Percentiles rank a stretch among this genome's conserved stretches.
phyloP scores from a whole-genome alignment of 176 grass and related monocot species.

The Calamus simplicifolius region DNA sequence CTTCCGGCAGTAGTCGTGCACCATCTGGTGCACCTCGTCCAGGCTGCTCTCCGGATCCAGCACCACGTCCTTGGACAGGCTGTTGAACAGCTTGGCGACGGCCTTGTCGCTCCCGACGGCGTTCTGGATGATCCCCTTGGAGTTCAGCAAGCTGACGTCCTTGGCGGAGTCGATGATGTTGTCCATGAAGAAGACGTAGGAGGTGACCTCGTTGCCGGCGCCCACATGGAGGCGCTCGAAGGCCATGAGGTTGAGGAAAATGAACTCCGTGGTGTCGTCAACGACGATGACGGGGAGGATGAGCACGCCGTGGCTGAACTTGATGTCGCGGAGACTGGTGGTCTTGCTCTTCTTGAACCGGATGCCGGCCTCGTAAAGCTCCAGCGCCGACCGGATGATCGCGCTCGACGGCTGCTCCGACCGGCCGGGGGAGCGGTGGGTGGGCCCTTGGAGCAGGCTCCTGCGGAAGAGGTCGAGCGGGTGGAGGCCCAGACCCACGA shows the following conservation, averaged over 20 bases:
- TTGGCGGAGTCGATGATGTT: constrained; percentile 67
- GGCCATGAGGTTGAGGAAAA: constrained; percentile 89
- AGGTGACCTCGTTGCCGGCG: constrained; percentile 70
- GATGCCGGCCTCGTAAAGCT: constrained; percentile 79
- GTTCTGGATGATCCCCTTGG: constrained; percentile 65
- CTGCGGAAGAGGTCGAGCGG: constrained; percentile 44
- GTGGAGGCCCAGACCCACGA: constrained; percentile 27
- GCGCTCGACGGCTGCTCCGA: constrained; percentile 13
- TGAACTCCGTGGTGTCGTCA: constrained; percentile 77
- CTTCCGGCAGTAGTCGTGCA: constrained; percentile 54
- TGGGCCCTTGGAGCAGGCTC: constrained; percentile 38
- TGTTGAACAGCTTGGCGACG: constrained; percentile 64
- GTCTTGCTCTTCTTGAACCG: constrained; percentile 35
- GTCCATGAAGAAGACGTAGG: constrained; percentile 97
- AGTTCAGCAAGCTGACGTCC: constrained; percentile 60
- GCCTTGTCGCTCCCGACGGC: constrained; percentile 68
- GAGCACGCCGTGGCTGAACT: constrained; percentile 44
- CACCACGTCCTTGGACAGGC: constrained; percentile 67
- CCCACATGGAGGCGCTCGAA: constrained; percentile 76
- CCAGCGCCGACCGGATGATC: constrained; percentile 61
- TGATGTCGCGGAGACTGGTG: constrained; percentile 47
- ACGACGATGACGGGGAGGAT: constrained; percentile 43
- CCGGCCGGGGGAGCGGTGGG: not conserved
- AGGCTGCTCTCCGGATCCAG: constrained; percentile 41
- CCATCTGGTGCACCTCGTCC: constrained; percentile 48